phyloP scores from a whole-genome alignment of 2,329 filamentous ascomycete species.

The Arthrobotrys pseudoclavata region DNA sequence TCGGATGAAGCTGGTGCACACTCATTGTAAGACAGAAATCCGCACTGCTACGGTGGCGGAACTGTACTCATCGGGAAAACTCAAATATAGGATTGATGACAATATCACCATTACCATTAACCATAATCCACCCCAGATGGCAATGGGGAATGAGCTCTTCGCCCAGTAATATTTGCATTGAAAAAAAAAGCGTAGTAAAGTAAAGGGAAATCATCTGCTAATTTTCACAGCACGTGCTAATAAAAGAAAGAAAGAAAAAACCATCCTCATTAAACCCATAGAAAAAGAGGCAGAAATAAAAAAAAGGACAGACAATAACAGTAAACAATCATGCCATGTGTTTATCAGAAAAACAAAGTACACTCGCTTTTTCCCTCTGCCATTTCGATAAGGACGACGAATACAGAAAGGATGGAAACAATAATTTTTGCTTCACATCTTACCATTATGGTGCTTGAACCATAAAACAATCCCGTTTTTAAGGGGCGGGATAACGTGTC shows the following conservation, averaged over 20 bases:
- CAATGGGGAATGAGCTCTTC: slow-evolving; percentile 31
- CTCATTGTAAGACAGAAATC: neutral
- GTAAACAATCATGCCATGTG: slow-evolving; percentile 30
- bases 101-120: slow-evolving; percentile 10
- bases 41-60: neutral
- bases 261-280: slow-evolving; percentile 53
- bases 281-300: neutral
- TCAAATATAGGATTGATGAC: neutral
- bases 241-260: neutral
- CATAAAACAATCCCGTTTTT: neutral
- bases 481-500: neutral
- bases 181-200: slow-evolving; percentile 28
- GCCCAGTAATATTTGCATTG: slow-evolving; percentile 58
- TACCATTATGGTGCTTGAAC: slow-evolving; percentile 11
- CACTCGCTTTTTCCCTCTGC: slow-evolving; percentile 25
- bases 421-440: slow-evolving; percentile 11
- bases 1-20: slow-evolving; percentile 5
- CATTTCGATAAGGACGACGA: slow-evolving; percentile 10
- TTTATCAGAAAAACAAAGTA: slow-evolving; percentile 12
- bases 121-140: slow-evolving; percentile 2
- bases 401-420: slow-evolving; percentile 18
- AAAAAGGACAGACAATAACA: slow-evolving; percentile 8
- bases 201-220: slow-evolving; percentile 39
- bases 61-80: slow-evolving; percentile 5
- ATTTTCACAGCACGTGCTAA: slow-evolving; percentile 29